Evolutionary conservation across 2,329 filamentous ascomycete species (phyloP), one percentile per base, ranked within the genome.

Genomic region (Rutstroemia sp.): DNA sequence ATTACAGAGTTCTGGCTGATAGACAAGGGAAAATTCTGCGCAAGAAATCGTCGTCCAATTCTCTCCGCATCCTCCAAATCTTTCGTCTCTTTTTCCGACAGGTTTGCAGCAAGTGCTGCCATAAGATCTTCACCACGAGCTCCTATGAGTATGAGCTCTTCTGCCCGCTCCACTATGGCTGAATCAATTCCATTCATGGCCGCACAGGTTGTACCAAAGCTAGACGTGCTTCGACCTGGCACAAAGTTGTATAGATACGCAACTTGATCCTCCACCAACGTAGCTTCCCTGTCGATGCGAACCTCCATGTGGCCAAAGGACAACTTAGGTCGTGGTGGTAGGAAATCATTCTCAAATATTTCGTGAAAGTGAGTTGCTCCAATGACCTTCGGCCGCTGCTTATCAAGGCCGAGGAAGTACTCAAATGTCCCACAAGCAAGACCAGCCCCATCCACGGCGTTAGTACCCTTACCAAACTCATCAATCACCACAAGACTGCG

Each of bases 401-500:
- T 42, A 0, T 72, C 75, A 16, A 79, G 70, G 3, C 68, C 70
- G 10, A 79, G 70, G 49, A 86, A 81, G 64, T 85, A 76, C 44
- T 78, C 72, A 16, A 87, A 71, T 6, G 85, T 71, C 2, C 81
- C 81, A 23, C 78, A 73, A 45, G 84, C 71, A 14, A 87, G 69
- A 0, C 81, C 83, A 1, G 79, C 77, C 6, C 82, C 83, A 64
- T 84, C 81, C 56, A 78, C 72, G 8, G 73, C 68, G 50, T 78
- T 79, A 0, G 83, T 86, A 2, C 83, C 83, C 66, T 85, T 86
- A 1, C 83, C 83, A 65, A 99, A 97, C 67, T 99, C 94, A 65
- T 99, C 94, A 46, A 97, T 83, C n/a, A 99, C 76, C 1, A 99
- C 70, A 5, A 99, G 75, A 66, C 89, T 96, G 48, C 83, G 80